Conservation (phyloP, 768 basidiomycete species). For the Psilocybe cyanescens region DNA sequence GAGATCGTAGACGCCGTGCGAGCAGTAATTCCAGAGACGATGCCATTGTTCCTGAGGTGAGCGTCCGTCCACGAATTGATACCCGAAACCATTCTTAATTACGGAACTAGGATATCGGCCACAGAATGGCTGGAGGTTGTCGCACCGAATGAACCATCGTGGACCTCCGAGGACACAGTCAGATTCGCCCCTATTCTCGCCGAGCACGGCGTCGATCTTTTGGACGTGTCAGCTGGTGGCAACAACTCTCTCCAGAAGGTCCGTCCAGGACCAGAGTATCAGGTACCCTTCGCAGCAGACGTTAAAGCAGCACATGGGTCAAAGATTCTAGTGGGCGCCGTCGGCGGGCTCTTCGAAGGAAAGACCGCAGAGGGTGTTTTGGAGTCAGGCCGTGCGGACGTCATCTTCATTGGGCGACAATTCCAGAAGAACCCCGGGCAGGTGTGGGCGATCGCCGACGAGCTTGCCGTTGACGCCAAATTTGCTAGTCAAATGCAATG, state of each 20-base stretch:
- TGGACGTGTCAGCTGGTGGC: constrained; percentile 76
- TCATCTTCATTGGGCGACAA: constrained; percentile 52
- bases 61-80: background rate
- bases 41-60: constrained; percentile 76
- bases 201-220: constrained; percentile 72
- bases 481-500: constrained; percentile 60
- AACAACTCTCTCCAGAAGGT: constrained; percentile 47
- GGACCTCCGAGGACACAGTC: constrained; percentile 36
- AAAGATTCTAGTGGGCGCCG: constrained; percentile 44
- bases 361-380: constrained; percentile 65
- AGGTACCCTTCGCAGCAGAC: constrained; percentile 58
- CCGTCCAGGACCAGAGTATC: constrained; percentile 43
- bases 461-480: constrained; percentile 50
- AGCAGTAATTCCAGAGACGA: constrained; percentile 55
- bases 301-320: constrained; percentile 47
- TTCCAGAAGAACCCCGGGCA: constrained; percentile 66
- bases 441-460: constrained; percentile 59
- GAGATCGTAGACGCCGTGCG: constrained; percentile 70
- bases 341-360: constrained; percentile 43
- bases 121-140: constrained; percentile 74
- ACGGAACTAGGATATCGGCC: constrained; percentile 57
- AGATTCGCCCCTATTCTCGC: constrained; percentile 48
- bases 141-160: constrained; percentile 61
- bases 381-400: constrained; percentile 62
- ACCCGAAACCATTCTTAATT: background rate